Percentiles rank a stretch among this genome's conserved stretches.
Evolutionary conservation across 2,329 filamentous ascomycete species (phyloP).

Genomic region (Colletotrichum zoysiae): DNA sequence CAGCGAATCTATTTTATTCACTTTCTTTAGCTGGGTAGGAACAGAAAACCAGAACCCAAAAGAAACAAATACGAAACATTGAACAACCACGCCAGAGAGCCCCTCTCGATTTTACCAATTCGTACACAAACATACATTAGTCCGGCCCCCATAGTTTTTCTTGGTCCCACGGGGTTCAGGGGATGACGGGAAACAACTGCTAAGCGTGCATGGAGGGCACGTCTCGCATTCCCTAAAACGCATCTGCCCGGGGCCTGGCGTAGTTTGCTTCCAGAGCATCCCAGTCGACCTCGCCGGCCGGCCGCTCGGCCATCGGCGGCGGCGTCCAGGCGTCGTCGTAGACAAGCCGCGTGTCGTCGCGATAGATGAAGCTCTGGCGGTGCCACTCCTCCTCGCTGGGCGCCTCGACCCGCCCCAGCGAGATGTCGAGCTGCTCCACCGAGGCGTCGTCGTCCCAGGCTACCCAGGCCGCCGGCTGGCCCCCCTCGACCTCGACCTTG

Average conservation of each 20-base stretch:
- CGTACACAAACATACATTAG: conserved; percentile 21
- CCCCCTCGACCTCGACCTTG: conserved; percentile 37
- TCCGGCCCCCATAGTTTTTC: too few species aligned
- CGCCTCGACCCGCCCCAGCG: conserved; percentile 30
- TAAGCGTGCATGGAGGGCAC: conserved; percentile 7
- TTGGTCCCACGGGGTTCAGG: not conserved
- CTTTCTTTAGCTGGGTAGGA: not conserved
- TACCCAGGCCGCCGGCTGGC: conserved; percentile 32
- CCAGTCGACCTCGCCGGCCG: conserved; percentile 40
- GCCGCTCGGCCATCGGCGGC: conserved; percentile 31
- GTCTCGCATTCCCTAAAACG: conserved; percentile 8
- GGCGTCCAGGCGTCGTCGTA: conserved; percentile 35
- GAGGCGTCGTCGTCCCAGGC: conserved; percentile 34
- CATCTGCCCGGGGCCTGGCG: conserved; percentile 20
- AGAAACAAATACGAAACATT: not conserved
- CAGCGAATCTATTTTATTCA: not conserved
- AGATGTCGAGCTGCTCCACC: conserved; percentile 40
- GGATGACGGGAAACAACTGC: not conserved
- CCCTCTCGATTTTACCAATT: not conserved
- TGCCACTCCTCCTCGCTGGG: conserved; percentile 40
- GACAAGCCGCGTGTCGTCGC: conserved; percentile 33
- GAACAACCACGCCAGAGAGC: conserved; percentile 15
- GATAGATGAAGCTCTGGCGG: conserved; percentile 39
- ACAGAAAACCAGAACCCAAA: not conserved
- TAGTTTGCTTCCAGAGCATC: conserved; percentile 43